These are phyloP conservation scores for Clitopilus passeckerianus DNA, from an alignment of 768 basidiomycete genomes.

Conservation along the genomic window DNA sequence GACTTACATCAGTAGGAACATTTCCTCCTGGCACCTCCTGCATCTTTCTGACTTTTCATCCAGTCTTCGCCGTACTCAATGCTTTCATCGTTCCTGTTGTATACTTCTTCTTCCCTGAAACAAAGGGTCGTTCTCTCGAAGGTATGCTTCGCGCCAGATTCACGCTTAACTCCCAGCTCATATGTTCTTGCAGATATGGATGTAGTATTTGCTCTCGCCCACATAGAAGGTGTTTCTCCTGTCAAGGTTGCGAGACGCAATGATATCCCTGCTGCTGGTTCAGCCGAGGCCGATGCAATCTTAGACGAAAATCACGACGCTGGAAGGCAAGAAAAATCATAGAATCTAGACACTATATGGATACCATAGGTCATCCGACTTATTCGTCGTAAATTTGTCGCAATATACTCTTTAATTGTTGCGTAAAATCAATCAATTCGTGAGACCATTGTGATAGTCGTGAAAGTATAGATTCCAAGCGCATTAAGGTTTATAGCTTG, in stretches of 20 bases:
- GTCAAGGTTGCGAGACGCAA: constrained; percentile 39
- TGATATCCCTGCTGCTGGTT: constrained; percentile 39
- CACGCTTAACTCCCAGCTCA: neutral
- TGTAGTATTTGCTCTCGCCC: constrained; percentile 38
- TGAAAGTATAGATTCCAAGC: no score
- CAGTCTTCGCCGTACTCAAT: constrained; percentile 51
- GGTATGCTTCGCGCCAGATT: constrained; percentile 16
- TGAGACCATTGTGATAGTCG: no score
- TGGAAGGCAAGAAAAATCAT: neutral
- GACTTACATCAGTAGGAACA: constrained; percentile 48
- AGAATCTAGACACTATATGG: neutral
- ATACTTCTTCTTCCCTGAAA: constrained; percentile 59
- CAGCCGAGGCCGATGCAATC: constrained; percentile 37
- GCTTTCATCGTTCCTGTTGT: constrained; percentile 54
- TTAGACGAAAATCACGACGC: constrained; percentile 17
- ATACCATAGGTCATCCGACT: neutral
- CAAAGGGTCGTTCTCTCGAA: constrained; percentile 55
- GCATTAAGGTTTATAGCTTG: no score
- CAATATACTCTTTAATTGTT: no score
- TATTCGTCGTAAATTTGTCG: neutral
- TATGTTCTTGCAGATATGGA: constrained; percentile 31
- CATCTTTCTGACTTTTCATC: neutral
- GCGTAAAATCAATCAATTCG: no score
- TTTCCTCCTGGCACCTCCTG: neutral
- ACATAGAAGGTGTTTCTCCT: constrained; percentile 37